Conservation (phyloP, 192 early-diverging fungal genomes). For the Backusella morwellensis region DNA sequence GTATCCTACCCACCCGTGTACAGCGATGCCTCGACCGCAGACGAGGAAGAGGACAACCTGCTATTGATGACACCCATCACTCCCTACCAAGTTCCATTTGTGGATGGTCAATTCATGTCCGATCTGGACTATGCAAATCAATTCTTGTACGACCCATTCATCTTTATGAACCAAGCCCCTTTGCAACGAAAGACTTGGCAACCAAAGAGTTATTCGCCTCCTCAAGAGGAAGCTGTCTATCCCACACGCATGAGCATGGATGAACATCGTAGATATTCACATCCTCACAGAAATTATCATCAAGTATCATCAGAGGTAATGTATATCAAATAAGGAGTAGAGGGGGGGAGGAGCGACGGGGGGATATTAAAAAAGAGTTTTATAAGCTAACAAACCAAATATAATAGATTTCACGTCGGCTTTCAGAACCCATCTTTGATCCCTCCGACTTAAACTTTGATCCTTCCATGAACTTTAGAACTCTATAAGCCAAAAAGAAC, state of each 20-base stretch:
- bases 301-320: constrained; percentile 13
- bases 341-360: not conserved
- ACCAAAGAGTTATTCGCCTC: not conserved
- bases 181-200: not conserved
- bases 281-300: not conserved
- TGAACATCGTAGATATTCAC: constrained; percentile 7
- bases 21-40: not conserved
- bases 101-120: not conserved
- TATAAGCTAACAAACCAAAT: not conserved
- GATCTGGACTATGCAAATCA: not conserved
- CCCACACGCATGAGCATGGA: not conserved
- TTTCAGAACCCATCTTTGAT: constrained; percentile 29
- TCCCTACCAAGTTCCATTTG: constrained; percentile 7
- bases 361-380: not conserved
- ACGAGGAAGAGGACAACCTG: constrained; percentile 9
- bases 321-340: not conserved
- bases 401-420: constrained; percentile 10
- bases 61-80: constrained; percentile 15
- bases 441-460: not conserved
- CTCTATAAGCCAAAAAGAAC: not conserved
- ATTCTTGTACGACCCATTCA: not conserved
- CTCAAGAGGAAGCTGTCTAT: not conserved
- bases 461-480: not conserved
- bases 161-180: constrained; percentile 6
- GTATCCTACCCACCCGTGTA: not conserved